These are phyloP conservation scores for Flaveria brownii DNA, from an alignment of 129 eudicot genomes.

Conservation along the genomic window DNA sequence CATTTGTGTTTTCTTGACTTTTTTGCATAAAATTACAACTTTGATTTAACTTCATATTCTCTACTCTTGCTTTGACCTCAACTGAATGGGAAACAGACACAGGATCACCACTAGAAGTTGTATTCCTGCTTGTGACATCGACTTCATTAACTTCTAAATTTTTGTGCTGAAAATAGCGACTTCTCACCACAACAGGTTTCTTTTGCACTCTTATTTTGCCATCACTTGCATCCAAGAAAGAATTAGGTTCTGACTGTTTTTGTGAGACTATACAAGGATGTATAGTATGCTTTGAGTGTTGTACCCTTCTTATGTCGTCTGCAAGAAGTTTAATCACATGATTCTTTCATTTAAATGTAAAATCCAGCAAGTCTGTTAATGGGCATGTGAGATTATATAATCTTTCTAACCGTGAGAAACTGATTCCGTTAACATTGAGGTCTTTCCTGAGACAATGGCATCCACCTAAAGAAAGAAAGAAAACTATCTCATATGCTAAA, in stretches of 20 bases:
- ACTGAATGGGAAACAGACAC: conserved; percentile 15
- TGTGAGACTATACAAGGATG: conserved; percentile 59
- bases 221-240: conserved; percentile 28
- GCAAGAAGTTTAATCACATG: conserved; percentile 11
- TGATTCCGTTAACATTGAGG: conserved; percentile 27
- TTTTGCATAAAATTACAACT: conserved; percentile 34
- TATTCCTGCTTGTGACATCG: conserved; percentile 13
- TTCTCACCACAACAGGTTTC: conserved; percentile 46
- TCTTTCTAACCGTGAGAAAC: conserved; percentile 48
- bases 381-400: not conserved
- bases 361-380: not conserved
- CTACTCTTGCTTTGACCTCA: conserved; percentile 23
- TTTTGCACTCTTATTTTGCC: conserved; percentile 39
- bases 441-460: conserved; percentile 20
- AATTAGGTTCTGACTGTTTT: conserved; percentile 38
- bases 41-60: conserved; percentile 22
- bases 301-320: conserved; percentile 33
- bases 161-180: conserved; percentile 55
- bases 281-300: conserved; percentile 39
- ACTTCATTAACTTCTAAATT: conserved; percentile 25
- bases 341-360: not conserved
- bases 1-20: conserved; percentile 33
- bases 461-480: conserved; percentile 44
- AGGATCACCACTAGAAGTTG: conserved; percentile 26
- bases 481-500: conserved; percentile 12